Conservation (phyloP, 495 filamentous ascomycete genomes). For the Choiromyces venosus region DNA sequence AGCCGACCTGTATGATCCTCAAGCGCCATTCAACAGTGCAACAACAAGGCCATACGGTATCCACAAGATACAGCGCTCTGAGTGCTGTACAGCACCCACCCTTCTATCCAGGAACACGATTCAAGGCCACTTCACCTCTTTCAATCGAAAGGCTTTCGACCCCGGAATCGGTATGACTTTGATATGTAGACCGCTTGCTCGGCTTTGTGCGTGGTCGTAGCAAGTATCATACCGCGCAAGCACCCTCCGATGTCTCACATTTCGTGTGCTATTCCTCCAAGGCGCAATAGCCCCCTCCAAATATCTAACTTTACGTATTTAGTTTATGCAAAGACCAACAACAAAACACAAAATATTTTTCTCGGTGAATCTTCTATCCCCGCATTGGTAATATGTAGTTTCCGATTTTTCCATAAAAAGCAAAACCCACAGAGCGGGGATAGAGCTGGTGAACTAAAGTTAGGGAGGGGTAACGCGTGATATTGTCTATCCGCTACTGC, state of each 20-base stretch:
- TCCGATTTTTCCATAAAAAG: background rate
- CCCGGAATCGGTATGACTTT: background rate
- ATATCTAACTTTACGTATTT: background rate
- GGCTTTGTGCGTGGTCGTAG: background rate
- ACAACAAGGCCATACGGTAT: background rate
- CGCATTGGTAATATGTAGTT: background rate
- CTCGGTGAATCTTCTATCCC: background rate
- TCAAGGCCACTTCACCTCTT: background rate
- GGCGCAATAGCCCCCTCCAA: background rate
- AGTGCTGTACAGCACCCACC: background rate
- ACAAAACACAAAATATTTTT: background rate
- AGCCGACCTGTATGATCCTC: background rate
- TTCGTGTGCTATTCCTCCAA: background rate
- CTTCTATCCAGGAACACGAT: background rate
- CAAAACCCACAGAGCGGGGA: background rate
- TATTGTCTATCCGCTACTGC: background rate
- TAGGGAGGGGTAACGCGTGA: slow-evolving; percentile 2
- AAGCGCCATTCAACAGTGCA: background rate
- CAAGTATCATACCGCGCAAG: background rate
- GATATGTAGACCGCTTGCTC: background rate
- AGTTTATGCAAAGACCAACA: background rate
- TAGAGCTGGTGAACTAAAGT: background rate
- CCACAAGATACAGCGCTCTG: background rate
- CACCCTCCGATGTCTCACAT: background rate
- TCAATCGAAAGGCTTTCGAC: background rate